Base-by-base conservation (phyloP, 176 grass and related monocot species). In the Coix lacrymajobi region DNA sequence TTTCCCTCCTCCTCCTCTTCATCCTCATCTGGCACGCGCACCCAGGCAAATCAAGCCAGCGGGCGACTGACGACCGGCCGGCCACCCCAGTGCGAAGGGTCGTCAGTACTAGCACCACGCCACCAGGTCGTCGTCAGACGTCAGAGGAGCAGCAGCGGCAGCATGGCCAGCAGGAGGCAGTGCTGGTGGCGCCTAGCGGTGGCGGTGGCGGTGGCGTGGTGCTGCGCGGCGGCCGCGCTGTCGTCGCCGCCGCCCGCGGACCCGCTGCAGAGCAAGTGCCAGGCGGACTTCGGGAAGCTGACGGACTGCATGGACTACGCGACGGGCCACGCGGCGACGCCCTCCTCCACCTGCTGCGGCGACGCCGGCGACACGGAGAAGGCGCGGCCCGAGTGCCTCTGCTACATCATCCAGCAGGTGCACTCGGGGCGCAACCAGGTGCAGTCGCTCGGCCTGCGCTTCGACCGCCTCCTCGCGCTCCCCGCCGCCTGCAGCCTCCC, bases 381-480 rank as follows among this genome's bases (percentile, higher is more conserved):
- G 49, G 31, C 65, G 62, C 22, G 86, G 0, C 88, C 94, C 0
- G 79, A 81, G 45, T 97, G 94, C 85, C 86, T 97, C 0, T 95
- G 93, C 86, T 95, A 90, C 82, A 86, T 94, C 91, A 91, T 94
- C 88, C 89, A 94, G 71, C 94, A 97, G 91, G 54, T 77, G 16
- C 84, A 94, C 83, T 28, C 38, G 31, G 91, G 94, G 13, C 78
- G 43, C 1, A 73, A 86, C 62, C 81, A 62, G 73, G 62, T 87
- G 41, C 90, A 91, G 84, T 81, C 75, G 73, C 84, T 97, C 4
- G 91, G 87, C 5, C 82, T 97, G 9, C 69, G 79, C 43, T 85
- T 94, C 62, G 87, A 90, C 46, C 68, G 92, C 2, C 92, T 97
- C 74, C 41, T 97, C 45, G 81, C 66, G 11, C 54, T 94, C 36